phyloP scores from a whole-genome alignment of 169 alveolate species.

The Miamiensis avidus region DNA sequence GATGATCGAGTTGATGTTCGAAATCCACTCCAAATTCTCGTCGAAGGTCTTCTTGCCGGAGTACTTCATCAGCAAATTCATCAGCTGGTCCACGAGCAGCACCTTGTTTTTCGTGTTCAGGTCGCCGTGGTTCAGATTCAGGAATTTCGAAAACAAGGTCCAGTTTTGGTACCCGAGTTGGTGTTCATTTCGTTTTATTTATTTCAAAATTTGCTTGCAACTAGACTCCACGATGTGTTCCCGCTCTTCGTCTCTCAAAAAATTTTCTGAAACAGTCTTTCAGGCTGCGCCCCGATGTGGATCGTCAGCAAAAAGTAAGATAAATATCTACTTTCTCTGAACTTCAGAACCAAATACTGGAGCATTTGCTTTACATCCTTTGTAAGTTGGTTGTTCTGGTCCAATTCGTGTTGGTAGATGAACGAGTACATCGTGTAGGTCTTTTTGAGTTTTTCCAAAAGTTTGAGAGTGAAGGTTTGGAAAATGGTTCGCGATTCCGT shows the following conservation, averaged over 20 bases:
- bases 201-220: no score
- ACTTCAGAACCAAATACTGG: not conserved
- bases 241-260: not conserved
- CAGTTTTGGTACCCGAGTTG: not conserved
- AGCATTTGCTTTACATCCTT: not conserved
- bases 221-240: not conserved
- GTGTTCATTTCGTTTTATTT: not conserved
- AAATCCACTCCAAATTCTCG: no score
- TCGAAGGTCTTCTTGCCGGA: not conserved
- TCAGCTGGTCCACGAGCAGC: not conserved
- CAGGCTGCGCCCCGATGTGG: not conserved
- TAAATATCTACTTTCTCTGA: not conserved
- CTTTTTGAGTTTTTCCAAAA: not conserved
- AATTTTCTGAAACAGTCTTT: not conserved
- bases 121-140: not conserved
- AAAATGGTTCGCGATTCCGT: not conserved
- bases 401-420: not conserved
- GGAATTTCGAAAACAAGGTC: not conserved
- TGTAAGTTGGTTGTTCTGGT: not conserved
- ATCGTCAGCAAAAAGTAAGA: not conserved
- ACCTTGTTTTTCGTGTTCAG: not conserved
- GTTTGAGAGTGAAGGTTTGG: not conserved
- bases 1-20: no score
- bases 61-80: not conserved
- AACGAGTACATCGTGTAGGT: not conserved